Conservation (phyloP, 495 filamentous ascomycete species). For the Coniosporium apollinis region DNA sequence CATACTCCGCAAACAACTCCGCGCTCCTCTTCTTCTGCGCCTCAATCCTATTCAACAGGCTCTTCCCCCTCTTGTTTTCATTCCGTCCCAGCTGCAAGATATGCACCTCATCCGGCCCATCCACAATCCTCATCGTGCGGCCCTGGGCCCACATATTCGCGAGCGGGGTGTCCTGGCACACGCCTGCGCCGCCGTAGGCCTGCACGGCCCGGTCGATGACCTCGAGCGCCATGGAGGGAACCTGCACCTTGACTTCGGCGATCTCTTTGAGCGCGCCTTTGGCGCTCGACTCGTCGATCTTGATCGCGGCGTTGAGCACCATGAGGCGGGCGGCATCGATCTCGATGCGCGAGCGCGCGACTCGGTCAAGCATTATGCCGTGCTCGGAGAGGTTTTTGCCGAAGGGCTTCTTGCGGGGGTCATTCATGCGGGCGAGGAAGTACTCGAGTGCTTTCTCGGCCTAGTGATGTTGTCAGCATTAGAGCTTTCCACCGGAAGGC, state of each 20-base stretch:
- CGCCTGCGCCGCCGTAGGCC: constrained; percentile 26
- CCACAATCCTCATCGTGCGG: constrained; percentile 20
- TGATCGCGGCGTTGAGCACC: constrained; percentile 26
- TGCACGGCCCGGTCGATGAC: constrained; percentile 27
- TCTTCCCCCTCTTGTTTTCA: constrained; percentile 25
- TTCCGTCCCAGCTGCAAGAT: constrained; percentile 24
- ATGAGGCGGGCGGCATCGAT: constrained; percentile 26
- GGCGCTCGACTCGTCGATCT: constrained; percentile 25
- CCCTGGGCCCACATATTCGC: constrained; percentile 20
- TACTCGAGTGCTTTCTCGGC: constrained; percentile 28
- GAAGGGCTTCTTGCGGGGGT: constrained; percentile 26
- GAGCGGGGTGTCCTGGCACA: constrained; percentile 20
- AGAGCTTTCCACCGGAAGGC: too few relatives aligned
- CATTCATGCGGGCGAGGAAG: constrained; percentile 25
- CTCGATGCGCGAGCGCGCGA: constrained; percentile 22
- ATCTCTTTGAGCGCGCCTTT: constrained; percentile 29
- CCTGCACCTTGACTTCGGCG: constrained; percentile 27
- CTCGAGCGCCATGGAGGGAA: constrained; percentile 18
- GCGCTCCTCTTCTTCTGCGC: constrained; percentile 21
- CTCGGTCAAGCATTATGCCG: constrained; percentile 27
- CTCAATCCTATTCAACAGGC: constrained; percentile 18
- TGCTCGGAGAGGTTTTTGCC: constrained; percentile 25
- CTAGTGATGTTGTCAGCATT: too few relatives aligned
- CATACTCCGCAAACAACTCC: constrained; percentile 21
- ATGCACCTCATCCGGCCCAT: constrained; percentile 29